Base-by-base conservation (phyloP, 768 basidiomycete species). In the Naganishia friedmannii region DNA sequence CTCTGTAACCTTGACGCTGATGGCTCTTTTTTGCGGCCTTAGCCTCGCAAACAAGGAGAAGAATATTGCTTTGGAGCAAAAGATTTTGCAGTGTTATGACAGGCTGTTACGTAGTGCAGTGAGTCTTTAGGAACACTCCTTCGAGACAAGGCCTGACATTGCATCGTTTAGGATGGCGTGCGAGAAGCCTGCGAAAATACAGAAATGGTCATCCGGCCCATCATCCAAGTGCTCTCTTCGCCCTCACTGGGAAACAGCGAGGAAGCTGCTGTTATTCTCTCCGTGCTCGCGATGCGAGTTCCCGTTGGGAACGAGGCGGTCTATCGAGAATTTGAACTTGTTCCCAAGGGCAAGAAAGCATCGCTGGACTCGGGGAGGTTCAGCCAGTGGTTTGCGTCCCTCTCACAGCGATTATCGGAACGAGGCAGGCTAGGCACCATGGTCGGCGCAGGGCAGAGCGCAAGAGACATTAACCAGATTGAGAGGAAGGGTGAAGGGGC, bases 351-450 rank as follows among this genome's bases (percentile, higher is more conserved):
- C 23, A 63, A 45, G 39, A 42, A 63, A 23, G 23, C 60, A 42
- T 37, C 91, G 73, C 77, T 83, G 65, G 82, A 85, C 65, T 67
- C 71, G 0, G 76, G 79, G 6, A 73, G 76, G 32, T 98, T 92
- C 78, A 88, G 88, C 72, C 93, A 87, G 75, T 98, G 93, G 94
- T 91, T 98, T 77, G 89, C 88, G 74, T 89, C 88, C 0, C 83
- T 95, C 73, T 90, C 92, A 73, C 82, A 83, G 31, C 87, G 87
- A 2, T 84, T 97, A 21, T 85, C 87, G 56, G 94, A 93, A 2
- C 84, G 93, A 68, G 95, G 95, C 0, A 90, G 88, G 79, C 93
- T 97, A 92, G 95, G 95, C 0, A 96, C 91, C 78, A 81, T 91
- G 48, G 95, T 99, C 9, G 96, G 96, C 0, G 92, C 93, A 28